phyloP scores from a whole-genome alignment of 495 filamentous ascomycete genomes.

The Aspergillus funiculosus region DNA sequence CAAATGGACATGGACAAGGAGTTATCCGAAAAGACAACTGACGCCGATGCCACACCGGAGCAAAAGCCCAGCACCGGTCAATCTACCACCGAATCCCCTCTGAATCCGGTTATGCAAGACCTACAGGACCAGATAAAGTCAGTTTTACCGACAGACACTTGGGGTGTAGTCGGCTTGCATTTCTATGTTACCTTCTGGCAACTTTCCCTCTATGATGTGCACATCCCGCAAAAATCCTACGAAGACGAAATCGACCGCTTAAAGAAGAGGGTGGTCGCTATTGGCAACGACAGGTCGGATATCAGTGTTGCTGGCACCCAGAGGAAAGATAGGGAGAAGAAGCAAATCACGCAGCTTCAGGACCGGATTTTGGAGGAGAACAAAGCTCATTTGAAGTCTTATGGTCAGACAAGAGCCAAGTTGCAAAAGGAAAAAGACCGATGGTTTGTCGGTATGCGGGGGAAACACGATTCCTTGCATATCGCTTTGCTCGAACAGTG shows the following conservation, averaged over 20 bases:
- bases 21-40: slow-evolving; percentile 12
- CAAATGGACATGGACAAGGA: slow-evolving; percentile 39
- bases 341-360: slow-evolving; percentile 51
- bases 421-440: slow-evolving; percentile 70
- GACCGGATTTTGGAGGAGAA: slow-evolving; percentile 65
- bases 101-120: slow-evolving; percentile 69
- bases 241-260: slow-evolving; percentile 60
- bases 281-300: slow-evolving; percentile 67
- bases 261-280: slow-evolving; percentile 51
- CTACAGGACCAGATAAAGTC: slow-evolving; percentile 63
- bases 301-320: slow-evolving; percentile 55
- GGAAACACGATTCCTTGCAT: slow-evolving; percentile 61
- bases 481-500: slow-evolving; percentile 80
- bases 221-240: slow-evolving; percentile 67
- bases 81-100: slow-evolving; percentile 24
- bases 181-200: slow-evolving; percentile 96
- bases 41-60: slow-evolving; percentile 10
- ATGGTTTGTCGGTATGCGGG: slow-evolving; percentile 64
- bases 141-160: slow-evolving; percentile 55
- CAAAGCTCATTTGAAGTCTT: slow-evolving; percentile 58
- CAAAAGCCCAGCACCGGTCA: slow-evolving; percentile 7
- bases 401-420: slow-evolving; percentile 55
- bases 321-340: slow-evolving; percentile 60
- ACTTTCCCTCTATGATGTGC: slow-evolving; percentile 72
- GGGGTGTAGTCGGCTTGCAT: slow-evolving; percentile 60